Base-by-base conservation (phyloP, 495 filamentous ascomycete genomes). In the Daldinia grandis region DNA sequence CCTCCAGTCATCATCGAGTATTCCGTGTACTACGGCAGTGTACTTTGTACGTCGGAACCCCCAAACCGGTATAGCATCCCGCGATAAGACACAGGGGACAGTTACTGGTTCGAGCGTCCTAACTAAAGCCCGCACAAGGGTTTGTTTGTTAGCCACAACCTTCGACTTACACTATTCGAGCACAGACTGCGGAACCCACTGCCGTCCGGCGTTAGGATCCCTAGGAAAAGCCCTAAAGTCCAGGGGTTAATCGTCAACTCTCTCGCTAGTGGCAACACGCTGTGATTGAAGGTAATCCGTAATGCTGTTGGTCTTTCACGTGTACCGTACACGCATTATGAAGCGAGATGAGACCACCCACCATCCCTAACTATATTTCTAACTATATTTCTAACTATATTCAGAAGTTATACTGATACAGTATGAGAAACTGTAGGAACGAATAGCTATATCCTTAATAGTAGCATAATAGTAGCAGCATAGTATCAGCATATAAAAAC, bases 51-150 rank as follows among this genome's bases (percentile, higher is more conserved):
- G 9, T 14, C 17, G 27, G 49, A 27, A 53, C 49, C 49, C 24
- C 49, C 10, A 53, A 53, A 53, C 58, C 44, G 63, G 68, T 54
- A 63, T 71, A 66, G 44, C 37, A 64, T 51, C n/a, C 54, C 59
- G 17, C 31, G 49, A 70, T 70, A 70, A 65, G 61, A 50, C 38
- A 42, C 68, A 65, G 68, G 68, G 62, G 53, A 44, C 44, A 21
- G 49, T 24, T 50, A 30, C 25, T 53, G 27, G 58, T 33, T 50
- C 56, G 14, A 56, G 42, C 59, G 58, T 64, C 44, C 33, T 14
- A 25, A 17, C 35, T 50, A 63, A 33, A 64, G 60, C 25, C 21
- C 30, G 54, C 17, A 60, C 50, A 42, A 24, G 57, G 50, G 10
- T 62, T 14, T 19, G 42, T 21, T 47, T 19, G 42, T 21, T 47